Percentiles rank a stretch among this genome's conserved stretches.
Conservation (phyloP, 345 rosid genomes). For the Sapria himalayana region DNA sequence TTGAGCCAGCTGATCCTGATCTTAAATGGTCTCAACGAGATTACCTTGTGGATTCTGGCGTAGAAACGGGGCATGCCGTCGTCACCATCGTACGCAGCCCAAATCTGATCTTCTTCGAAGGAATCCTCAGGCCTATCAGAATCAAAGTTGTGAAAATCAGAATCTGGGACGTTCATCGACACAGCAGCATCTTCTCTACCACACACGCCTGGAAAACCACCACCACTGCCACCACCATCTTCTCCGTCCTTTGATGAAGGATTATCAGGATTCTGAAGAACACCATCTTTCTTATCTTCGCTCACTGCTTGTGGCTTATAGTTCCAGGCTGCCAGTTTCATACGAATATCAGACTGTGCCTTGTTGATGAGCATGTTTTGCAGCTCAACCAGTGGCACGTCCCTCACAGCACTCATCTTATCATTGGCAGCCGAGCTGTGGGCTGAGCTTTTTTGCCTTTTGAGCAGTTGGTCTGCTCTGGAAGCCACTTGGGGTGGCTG, state of each 20-base stretch:
- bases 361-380: constrained; percentile 30
- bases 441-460: no score
- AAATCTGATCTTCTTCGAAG: constrained; percentile 59
- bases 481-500: constrained; percentile 14
- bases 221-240: constrained; percentile 5
- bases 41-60: constrained; percentile 74
- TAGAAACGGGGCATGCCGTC: constrained; percentile 97
- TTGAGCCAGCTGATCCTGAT: constrained; percentile 87
- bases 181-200: constrained; percentile 10
- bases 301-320: constrained; percentile 10
- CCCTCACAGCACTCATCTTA: constrained; percentile 18
- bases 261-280: constrained; percentile 7
- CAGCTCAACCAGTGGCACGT: constrained; percentile 23
- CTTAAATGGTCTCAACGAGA: constrained; percentile 60
- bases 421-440: constrained; percentile 12
- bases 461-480: no score
- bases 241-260: constrained; percentile 1
- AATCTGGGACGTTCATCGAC: constrained; percentile 61
- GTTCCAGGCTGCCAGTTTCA: constrained; percentile 25
- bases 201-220: constrained; percentile 7
- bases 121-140: constrained; percentile 49
- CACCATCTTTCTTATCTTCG: constrained; percentile 10
- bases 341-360: constrained; percentile 20
- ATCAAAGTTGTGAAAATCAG: constrained; percentile 87
- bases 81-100: constrained; percentile 91